Percentiles rank a stretch among this genome's conserved stretches.
phyloP scores from a whole-genome alignment of 495 filamentous ascomycete species.

The Penicillium flavigenum region DNA sequence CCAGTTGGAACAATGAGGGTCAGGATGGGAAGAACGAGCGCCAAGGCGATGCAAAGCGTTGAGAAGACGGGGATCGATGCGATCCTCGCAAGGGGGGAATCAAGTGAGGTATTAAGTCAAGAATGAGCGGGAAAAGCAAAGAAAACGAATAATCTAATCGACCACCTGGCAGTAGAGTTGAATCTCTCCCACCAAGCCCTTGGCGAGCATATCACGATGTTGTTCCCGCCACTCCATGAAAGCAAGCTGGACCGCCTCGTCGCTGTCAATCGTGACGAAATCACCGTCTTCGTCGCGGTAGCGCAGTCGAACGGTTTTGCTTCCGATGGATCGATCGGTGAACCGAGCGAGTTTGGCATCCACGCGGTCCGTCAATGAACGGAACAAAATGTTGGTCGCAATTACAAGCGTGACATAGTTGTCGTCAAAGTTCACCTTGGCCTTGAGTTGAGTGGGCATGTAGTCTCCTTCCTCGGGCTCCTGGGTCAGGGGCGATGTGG shows the following conservation, averaged over 20 bases:
- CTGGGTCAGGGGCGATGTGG: slow-evolving; percentile 38
- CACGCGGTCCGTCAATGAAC: slow-evolving; percentile 91
- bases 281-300: slow-evolving; percentile 94
- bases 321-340: slow-evolving; percentile 74
- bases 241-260: slow-evolving; percentile 91
- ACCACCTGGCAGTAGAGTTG: slow-evolving; percentile 68
- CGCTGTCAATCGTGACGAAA: slow-evolving; percentile 86
- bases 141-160: slow-evolving; percentile 25
- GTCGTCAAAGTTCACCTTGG: slow-evolving; percentile 83
- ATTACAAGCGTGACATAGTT: slow-evolving; percentile 90
- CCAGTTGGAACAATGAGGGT: slow-evolving; percentile 26
- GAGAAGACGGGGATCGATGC: background rate
- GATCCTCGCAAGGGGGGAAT: slow-evolving; percentile 6
- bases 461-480: slow-evolving; percentile 37
- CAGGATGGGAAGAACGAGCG: slow-evolving; percentile 15
- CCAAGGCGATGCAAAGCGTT: slow-evolving; percentile 21
- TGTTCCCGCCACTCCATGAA: slow-evolving; percentile 90
- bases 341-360: slow-evolving; percentile 87
- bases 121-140: slow-evolving; percentile 9
- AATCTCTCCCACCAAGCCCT: slow-evolving; percentile 77
- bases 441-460: slow-evolving; percentile 75
- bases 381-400: slow-evolving; percentile 87
- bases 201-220: slow-evolving; percentile 59
- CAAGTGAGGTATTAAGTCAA: slow-evolving; percentile 11
- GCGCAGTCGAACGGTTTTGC: slow-evolving; percentile 74